Conservation (phyloP, 805 yeast species). For the Yarrowia sp. region DNA sequence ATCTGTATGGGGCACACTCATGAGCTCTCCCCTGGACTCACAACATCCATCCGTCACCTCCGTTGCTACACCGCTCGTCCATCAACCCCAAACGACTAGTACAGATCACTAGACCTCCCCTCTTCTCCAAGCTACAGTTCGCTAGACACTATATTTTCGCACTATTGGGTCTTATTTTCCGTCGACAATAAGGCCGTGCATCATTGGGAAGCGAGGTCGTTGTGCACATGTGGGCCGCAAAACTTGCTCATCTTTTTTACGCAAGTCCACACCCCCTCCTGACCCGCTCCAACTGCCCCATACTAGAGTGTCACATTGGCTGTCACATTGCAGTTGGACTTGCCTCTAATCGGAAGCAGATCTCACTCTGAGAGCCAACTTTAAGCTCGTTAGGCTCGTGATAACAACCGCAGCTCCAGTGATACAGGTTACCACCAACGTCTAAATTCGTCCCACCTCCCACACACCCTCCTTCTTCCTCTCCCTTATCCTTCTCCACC, state of each 20-base stretch:
- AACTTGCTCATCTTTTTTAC: too few relatives aligned
- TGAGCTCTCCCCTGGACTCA: too few relatives aligned
- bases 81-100: neutral
- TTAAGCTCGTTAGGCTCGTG: constrained; percentile 5
- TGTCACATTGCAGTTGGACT: neutral
- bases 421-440: constrained; percentile 17
- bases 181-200: neutral
- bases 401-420: constrained; percentile 25
- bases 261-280: too few relatives aligned
- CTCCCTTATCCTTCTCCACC: neutral
- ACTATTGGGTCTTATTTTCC: neutral
- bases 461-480: constrained; percentile 4
- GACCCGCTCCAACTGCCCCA: too few relatives aligned
- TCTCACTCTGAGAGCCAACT: neutral
- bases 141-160: neutral
- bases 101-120: neutral
- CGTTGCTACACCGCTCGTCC: too few relatives aligned
- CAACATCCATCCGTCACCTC: too few relatives aligned
- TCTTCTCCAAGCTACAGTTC: neutral
- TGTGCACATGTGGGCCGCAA: too few relatives aligned
- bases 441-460: constrained; percentile 18
- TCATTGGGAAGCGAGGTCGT: too few relatives aligned
- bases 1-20: too few relatives aligned
- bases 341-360: constrained; percentile 14
- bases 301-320: too few relatives aligned